Base-by-base conservation (phyloP, 2,329 filamentous ascomycete species). In the Paracoccidioides lutzii region DNA sequence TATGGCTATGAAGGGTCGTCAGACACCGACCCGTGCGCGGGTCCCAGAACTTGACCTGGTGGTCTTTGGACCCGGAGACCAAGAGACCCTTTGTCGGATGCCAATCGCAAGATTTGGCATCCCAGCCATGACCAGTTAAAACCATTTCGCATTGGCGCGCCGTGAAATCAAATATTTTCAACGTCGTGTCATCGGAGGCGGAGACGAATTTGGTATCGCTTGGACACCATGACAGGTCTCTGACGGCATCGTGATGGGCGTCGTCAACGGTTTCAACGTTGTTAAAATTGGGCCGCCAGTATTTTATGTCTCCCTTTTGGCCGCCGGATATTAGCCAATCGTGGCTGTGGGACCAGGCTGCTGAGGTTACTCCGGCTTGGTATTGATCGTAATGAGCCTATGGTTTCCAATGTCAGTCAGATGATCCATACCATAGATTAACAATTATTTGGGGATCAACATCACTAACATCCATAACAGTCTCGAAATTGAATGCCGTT, bases 221-320 rank as follows among this genome's bases (percentile, higher is more conserved):
- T 0, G 93, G 93, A 58, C 90, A 88, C 71, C 97, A 97, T 7
- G 91, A 87, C 42, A 98, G 76, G 65, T 96, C 93, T 64, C 93
- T 80, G 59, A 98, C 88, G 4, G 91, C 86, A 67, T 96, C 90
- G 51, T 82, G 82, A 67, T 97, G 93, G 5, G 90, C 93, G 67
- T 90, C 84, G 54, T 73, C 71, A 54, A 98, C 88, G 54, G 88
- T 90, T 71, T 97, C 89, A 58, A 97, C 90, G 65, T 97, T 96
- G 78, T 98, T 97, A 75, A 98, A 96, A 70, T 97, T 98, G 37
- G 91, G 89, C 70, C 96, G 90, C 88, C 91, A 97, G 74, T 98
- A 98, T 74, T 97, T 97, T 72, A 98, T 85, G 59, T 93, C 81
- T 56, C 93, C 93, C 63, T 93, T 90, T 70, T 97, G 90, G 67